Percentiles rank a stretch among this genome's conserved stretches.
Conservation (phyloP, 208 protist species). For the Wallacemonas sp. region DNA sequence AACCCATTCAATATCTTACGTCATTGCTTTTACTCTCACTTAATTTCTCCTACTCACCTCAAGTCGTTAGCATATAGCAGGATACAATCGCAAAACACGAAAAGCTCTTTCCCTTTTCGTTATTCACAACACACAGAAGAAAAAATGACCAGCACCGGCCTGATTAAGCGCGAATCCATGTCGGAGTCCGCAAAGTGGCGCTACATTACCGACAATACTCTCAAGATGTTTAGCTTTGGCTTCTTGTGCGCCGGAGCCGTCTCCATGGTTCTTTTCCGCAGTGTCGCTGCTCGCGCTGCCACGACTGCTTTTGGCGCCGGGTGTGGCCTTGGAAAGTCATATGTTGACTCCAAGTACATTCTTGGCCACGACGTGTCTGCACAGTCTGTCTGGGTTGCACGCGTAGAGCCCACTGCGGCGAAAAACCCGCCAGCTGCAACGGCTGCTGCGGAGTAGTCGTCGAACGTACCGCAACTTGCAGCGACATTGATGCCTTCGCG, state of each 20-base stretch:
- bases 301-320: conserved; percentile 70
- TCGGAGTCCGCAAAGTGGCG: conserved; percentile 83
- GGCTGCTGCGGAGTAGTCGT: background rate
- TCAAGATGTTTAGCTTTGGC: conserved; percentile 75
- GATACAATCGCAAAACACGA: too few relatives aligned
- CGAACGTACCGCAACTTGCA: background rate
- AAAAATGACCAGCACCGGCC: conserved; percentile 15
- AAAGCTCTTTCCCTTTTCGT: background rate
- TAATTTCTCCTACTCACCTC: too few relatives aligned
- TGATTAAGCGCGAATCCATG: conserved; percentile 61
- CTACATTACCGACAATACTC: conserved; percentile 74
- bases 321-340: conserved; percentile 82
- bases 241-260: conserved; percentile 65
- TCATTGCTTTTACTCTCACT: too few relatives aligned
- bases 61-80: too few relatives aligned
- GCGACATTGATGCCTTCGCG: background rate
- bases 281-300: conserved; percentile 45
- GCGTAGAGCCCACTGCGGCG: conserved; percentile 29
- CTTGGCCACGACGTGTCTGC: conserved; percentile 80
- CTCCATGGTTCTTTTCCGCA: conserved; percentile 72
- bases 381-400: conserved; percentile 64
- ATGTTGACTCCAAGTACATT: conserved; percentile 84
- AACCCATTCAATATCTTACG: too few relatives aligned
- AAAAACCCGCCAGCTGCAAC: background rate
- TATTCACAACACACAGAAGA: background rate